Base-by-base conservation (phyloP, 176 grass and related monocot genomes). In the Phyllostachys edulis region DNA sequence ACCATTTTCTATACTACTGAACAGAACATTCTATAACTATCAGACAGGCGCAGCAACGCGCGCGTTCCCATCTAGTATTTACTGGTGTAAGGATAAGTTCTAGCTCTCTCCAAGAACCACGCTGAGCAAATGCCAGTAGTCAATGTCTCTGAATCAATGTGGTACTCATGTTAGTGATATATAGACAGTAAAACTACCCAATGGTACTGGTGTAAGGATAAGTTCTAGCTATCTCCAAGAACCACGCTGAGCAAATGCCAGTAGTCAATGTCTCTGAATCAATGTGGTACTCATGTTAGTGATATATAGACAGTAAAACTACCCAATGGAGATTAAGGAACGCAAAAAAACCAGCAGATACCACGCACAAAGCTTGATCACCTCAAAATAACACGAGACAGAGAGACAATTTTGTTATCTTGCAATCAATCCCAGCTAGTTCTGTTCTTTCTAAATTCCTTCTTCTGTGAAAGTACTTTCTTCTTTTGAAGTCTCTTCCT, bases 401-500 rank as follows among this genome's bases (percentile, higher is more conserved):
- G 13, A 64, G 47, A 69, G 17, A 42, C 41, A 1, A 5, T 63
- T 61, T 75, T 63, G 23, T 15, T 52, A 69, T 9, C 52, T 26
- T 75, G 34, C 61, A 68, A 44, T 99, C 79, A 96, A 71, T 99
- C 93, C 93, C 93, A 96, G 84, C 84, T 94, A 52, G 75, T 87
- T 73, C 79, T 82, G 39, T 75, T 94, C 46, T 93, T 86, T 40
- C 96, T 92, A 78, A 92, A 87, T 77, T 88, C 88, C 69, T 99
- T 99, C 86, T 96, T 99, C 52, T 96, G 88, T 49, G 96, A 99
- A 60, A 88, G 12, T 13, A 87, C 87, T 81, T 99, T 99, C 72
- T 99, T 99, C 15, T 37, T 94, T 83, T 94, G 93, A 75, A 96
- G 84, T 72, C 96, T 96, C 87, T 92, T 99, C 82, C 90, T 92